Evolutionary conservation across 441 rosid species (phyloP).

Genomic region (Corymbia calophylla): DNA sequence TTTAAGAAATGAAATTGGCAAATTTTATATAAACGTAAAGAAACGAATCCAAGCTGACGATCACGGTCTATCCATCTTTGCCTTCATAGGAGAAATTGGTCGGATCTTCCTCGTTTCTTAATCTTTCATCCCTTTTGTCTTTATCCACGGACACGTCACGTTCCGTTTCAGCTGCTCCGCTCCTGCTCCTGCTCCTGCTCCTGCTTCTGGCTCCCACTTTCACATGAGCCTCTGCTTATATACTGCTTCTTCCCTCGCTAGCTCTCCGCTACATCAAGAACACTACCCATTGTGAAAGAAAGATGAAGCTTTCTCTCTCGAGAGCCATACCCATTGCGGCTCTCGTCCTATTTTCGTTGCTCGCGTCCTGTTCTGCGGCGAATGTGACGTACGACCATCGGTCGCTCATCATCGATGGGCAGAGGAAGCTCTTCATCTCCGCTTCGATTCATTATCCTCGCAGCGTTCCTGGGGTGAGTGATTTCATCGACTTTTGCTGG

Average conservation of each 20-base stretch:
- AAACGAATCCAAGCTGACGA: not conserved
- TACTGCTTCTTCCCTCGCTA: not conserved
- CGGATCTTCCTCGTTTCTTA: not conserved
- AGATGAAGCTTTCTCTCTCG: not conserved
- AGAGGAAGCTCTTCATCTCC: constrained; percentile 78
- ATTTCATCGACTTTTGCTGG: not conserved
- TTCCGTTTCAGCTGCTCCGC: not conserved
- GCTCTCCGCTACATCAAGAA: not conserved
- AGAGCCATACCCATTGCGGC: not conserved
- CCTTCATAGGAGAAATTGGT: not conserved
- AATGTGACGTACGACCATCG: constrained; percentile 81
- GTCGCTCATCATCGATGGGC: constrained; percentile 70
- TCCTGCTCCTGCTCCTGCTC: not conserved
- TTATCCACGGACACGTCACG: not conserved
- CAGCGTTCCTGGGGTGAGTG: constrained; percentile 79
- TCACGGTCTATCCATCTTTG: not conserved
- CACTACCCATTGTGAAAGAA: not conserved
- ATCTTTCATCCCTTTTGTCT: not conserved
- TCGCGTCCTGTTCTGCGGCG: constrained; percentile 4
- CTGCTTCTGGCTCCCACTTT: not conserved
- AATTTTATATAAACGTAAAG: no score
- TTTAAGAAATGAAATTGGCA: not conserved
- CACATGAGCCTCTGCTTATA: not conserved
- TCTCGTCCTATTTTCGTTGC: not conserved
- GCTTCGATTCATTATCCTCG: constrained; percentile 98